A percentile compares a stretch with the other conserved stretches of the same genome.
Evolutionary conservation across 352 stramenopile species (phyloP).

Genomic region (Peronospora destructor): DNA sequence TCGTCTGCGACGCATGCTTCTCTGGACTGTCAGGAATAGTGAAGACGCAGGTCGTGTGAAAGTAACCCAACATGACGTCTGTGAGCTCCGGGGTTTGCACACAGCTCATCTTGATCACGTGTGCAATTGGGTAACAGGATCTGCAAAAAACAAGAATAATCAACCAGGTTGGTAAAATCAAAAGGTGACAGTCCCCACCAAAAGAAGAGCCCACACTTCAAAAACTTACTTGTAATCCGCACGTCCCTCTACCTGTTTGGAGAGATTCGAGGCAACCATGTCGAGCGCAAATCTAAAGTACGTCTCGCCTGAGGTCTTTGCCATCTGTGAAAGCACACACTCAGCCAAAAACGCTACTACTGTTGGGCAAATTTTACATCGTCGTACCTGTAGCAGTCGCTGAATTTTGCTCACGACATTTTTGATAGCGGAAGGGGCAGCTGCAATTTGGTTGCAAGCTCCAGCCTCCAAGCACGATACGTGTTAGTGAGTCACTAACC

Average conservation of each 20-base stretch:
- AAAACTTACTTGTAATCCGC: conserved; percentile 70
- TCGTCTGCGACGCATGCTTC: conserved; percentile 45
- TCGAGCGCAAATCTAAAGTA: conserved; percentile 72
- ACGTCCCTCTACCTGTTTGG: conserved; percentile 56
- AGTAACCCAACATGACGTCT: conserved; percentile 62
- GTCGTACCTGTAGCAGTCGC: conserved; percentile 46
- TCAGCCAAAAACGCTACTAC: neutral
- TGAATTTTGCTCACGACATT: conserved; percentile 66
- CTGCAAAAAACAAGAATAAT: conserved; percentile 16
- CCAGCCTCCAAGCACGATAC: conserved; percentile 35
- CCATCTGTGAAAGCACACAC: conserved; percentile 28
- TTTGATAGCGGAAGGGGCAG: conserved; percentile 54
- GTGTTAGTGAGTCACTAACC: neutral
- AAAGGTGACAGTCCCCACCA: neutral
- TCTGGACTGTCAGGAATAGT: conserved; percentile 56
- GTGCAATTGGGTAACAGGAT: conserved; percentile 58
- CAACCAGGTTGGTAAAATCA: neutral
- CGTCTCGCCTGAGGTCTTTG: conserved; percentile 41
- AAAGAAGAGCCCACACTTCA: neutral
- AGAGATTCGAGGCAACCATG: conserved; percentile 60
- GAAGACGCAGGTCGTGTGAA: conserved; percentile 69
- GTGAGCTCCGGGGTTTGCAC: conserved; percentile 64
- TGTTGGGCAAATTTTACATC: neutral
- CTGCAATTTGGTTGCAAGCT: conserved; percentile 77
- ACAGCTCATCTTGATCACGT: conserved; percentile 76